A percentile compares a stretch with the other conserved stretches of the same genome.
Conservation (phyloP, 495 filamentous ascomycete genomes). For the Aspergillus wentii region DNA sequence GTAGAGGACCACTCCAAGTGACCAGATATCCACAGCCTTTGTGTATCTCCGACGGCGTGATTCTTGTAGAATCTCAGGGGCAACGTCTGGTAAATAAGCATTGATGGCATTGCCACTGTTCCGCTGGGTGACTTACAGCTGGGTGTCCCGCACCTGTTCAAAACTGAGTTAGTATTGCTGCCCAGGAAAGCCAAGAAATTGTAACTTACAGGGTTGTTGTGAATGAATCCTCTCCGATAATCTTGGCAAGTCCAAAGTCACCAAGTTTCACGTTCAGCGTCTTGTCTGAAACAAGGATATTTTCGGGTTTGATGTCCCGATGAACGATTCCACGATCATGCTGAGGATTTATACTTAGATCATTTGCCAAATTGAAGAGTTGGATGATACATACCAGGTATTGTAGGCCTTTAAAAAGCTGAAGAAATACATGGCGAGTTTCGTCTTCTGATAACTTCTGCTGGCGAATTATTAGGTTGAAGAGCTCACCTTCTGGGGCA, state of each 20-base stretch:
- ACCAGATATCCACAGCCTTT: conserved; percentile 95
- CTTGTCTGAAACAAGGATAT: conserved; percentile 85
- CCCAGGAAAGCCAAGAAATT: background rate
- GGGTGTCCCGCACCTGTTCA: conserved; percentile 76
- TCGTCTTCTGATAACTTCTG: conserved; percentile 82
- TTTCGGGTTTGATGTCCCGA: conserved; percentile 98
- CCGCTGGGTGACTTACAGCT: conserved; percentile 62
- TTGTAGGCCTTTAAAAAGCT: conserved; percentile 90
- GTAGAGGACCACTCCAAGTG: conserved; percentile 95
- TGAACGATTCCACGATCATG: conserved; percentile 98
- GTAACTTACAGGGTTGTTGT: conserved; percentile 78
- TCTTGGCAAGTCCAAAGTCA: conserved; percentile 97
- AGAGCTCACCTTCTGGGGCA: conserved; percentile 87
- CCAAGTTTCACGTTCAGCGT: conserved; percentile 85
- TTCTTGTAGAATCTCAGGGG: conserved; percentile 88
- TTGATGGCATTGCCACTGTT: too few relatives aligned
- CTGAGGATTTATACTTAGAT: conserved; percentile 36
- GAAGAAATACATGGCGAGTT: conserved; percentile 78
- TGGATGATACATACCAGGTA: conserved; percentile 66
- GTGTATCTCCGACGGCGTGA: conserved; percentile 79
- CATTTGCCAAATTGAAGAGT: conserved; percentile 1
- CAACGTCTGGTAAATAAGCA: conserved; percentile 69
- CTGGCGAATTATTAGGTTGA: conserved; percentile 88
- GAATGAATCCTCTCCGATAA: conserved; percentile 97
- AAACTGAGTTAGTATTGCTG: conserved; percentile 7